Base-by-base conservation (phyloP, 1,284 basidiomycete genomes). In the Malassezia vespertilionis region DNA sequence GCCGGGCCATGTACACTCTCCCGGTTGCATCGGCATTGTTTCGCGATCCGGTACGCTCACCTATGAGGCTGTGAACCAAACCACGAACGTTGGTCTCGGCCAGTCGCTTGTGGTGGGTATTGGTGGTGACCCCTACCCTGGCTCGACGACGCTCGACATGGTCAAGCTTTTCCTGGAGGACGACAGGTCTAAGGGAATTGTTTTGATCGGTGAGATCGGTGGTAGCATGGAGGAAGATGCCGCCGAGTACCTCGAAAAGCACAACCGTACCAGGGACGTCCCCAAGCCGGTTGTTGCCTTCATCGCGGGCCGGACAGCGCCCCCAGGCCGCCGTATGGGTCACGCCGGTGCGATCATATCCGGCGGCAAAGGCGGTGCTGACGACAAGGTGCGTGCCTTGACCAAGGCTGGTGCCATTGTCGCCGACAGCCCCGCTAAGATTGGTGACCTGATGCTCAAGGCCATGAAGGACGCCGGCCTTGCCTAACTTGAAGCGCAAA, bases 181-280 rank as follows among this genome's bases (percentile, higher is more conserved):
- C 71, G 82, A 84, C 57, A 53, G 63, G 47, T 54, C 61, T 21
- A 34, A 63, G 82, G 86, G 86, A 64, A 90, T 99, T 58, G 91
- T 99, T 46, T 77, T 97, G 60, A 99, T 99, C 65, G 93, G 93
- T 60, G 93, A 99, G 74, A 99, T 99, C 65, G 93, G 93, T 63
- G 93, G 93, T 22, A 83, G 84, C 15, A 97, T 96, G 90, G 93
- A 99, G 75, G 93, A 99, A 73, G 91, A 97, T 61, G 93, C 93
- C 14, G 93, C 93, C 4, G 93, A 90, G 65, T 93, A 90, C 74
- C 77, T 99, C 47, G 83, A 85, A 71, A 77, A 80, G 73, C 83
- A 87, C 78, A 99, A 99, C 79, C 84, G 86, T 74, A 86, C 84
- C 33, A 79, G 84, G 33, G 74, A 75, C 53, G 78, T 83, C 63